Percentiles rank a stretch among this genome's conserved stretches.
Conservation (phyloP, 1,284 basidiomycete genomes). For the Trametes sp. region DNA sequence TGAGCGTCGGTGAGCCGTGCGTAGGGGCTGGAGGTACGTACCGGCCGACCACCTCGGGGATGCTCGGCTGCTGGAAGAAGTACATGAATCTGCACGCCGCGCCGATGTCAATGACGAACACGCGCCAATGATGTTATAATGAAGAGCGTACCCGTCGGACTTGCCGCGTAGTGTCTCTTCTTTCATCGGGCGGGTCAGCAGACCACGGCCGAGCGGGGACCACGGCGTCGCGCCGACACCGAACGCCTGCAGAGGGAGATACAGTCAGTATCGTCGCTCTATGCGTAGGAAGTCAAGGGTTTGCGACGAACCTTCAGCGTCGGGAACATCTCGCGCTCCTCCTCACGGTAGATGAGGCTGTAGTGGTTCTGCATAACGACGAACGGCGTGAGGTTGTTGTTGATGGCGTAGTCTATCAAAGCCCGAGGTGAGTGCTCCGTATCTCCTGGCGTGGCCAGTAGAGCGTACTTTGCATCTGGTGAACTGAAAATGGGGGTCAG, state of each 20-base stretch:
- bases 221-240: conserved; percentile 52
- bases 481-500: conserved; percentile 41
- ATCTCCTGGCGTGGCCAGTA: not conserved
- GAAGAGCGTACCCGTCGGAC: conserved; percentile 30
- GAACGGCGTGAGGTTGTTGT: conserved; percentile 55
- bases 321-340: conserved; percentile 61
- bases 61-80: conserved; percentile 6
- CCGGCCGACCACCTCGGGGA: conserved; percentile 10
- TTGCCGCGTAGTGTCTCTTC: conserved; percentile 36
- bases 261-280: not conserved
- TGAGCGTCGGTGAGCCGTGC: not conserved
- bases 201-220: conserved; percentile 50
- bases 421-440: not conserved
- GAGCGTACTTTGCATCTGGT: conserved; percentile 55
- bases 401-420: conserved; percentile 42
- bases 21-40: not conserved
- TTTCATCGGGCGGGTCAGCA: conserved; percentile 45
- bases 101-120: too few species aligned
- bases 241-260: conserved; percentile 31
- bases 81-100: conserved; percentile 11
- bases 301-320: conserved; percentile 39
- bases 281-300: too few species aligned
- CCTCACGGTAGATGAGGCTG: conserved; percentile 54
- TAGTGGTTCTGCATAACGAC: conserved; percentile 63
- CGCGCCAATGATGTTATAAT: too few species aligned